Evolutionary conservation across 106 monocot species (phyloP), one percentile per base, ranked within the genome.

Genomic region (Amphibolis antarctica): DNA sequence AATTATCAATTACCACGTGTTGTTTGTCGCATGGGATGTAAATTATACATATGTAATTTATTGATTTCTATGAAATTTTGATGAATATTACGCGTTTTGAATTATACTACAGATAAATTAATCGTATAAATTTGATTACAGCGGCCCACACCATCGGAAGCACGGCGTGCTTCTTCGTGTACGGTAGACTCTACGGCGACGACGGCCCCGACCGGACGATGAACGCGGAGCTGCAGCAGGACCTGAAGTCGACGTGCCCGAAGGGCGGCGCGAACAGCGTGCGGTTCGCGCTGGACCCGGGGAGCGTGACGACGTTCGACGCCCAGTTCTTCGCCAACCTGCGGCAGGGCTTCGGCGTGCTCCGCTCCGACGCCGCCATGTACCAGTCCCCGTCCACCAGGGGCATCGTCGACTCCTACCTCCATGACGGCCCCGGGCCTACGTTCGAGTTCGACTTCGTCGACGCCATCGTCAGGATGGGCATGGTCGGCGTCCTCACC

Each of bases 61-160:
- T n/a, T n/a, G n/a, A n/a, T n/a, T n/a, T n/a, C n/a, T n/a, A n/a
- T n/a, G n/a, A n/a, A n/a, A n/a, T n/a, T n/a, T n/a, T n/a, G n/a
- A n/a, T n/a, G n/a, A n/a, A n/a, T n/a, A n/a, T n/a, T n/a, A n/a
- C n/a, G n/a, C n/a, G n/a, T n/a, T n/a, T n/a, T n/a, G n/a, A n/a
- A n/a, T n/a, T n/a, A n/a, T n/a, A n/a, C n/a, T n/a, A n/a, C n/a
- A n/a, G n/a, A n/a, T n/a, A n/a, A n/a, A n/a, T n/a, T n/a, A n/a
- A n/a, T n/a, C n/a, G n/a, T n/a, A n/a, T n/a, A n/a, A n/a, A n/a
- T n/a, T n/a, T n/a, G n/a, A n/a, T n/a, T n/a, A n/a, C 66, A 85
- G 85, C 77, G 42, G 82, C 89, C 19, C 89, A 89, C 67, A 89
- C 89, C 1, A 80, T 89, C n/a, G 89, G 85, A 9, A 82, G 79